Evolutionary conservation across 164 flowering plant genomes (phyloP).

Genomic region (Vitis labrusca): DNA sequence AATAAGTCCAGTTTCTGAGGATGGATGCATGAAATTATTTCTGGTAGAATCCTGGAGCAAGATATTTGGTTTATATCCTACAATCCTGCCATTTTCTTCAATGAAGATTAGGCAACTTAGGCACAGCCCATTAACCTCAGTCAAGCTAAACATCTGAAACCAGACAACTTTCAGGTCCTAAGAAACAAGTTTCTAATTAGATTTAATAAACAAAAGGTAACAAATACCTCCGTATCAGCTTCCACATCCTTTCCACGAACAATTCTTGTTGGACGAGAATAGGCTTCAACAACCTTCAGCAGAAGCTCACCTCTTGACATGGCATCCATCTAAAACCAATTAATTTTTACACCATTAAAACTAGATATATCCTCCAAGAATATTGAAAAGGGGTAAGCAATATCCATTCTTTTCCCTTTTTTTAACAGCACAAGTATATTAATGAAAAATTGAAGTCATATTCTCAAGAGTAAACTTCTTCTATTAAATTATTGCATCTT

Average conservation of each 20-base stretch:
- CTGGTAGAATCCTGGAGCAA: too few species aligned
- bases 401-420: neutral
- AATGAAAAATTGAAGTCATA: neutral
- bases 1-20: too few species aligned
- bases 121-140: neutral
- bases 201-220: neutral
- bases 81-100: neutral
- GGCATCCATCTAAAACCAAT: constrained; percentile 63
- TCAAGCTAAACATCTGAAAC: neutral
- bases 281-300: constrained; percentile 84
- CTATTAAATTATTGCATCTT: neutral
- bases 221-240: constrained; percentile 55
- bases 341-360: neutral
- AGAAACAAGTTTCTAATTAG: neutral
- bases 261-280: constrained; percentile 94
- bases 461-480: neutral
- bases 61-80: too few species aligned
- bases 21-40: too few species aligned
- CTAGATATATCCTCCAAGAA: neutral
- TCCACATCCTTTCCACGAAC: constrained; percentile 82
- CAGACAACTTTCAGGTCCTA: neutral
- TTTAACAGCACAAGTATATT: neutral
- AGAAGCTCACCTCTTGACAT: constrained; percentile 62
- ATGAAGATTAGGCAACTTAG: neutral
- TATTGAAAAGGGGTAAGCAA: neutral